These are phyloP conservation scores for Roridomyces roridus DNA, from an alignment of 768 basidiomycete genomes.

Conservation along the genomic window DNA sequence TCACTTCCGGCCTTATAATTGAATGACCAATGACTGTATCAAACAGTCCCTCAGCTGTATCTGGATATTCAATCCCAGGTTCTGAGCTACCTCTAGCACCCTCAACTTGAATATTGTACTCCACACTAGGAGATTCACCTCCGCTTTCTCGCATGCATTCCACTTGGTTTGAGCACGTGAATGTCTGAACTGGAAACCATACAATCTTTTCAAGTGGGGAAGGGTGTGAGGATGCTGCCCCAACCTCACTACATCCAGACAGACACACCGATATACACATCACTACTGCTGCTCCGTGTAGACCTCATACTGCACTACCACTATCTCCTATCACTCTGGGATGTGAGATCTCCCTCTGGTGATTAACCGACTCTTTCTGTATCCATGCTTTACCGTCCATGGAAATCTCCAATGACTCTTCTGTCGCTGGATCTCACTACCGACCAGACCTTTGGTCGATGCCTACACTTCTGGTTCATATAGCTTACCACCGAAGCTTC, in stretches of 20 bases:
- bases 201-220: neutral
- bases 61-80: too few relatives aligned
- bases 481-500: constrained; percentile 8
- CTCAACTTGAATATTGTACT: too few relatives aligned
- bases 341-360: constrained; percentile 7
- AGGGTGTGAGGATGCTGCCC: neutral
- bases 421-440: neutral
- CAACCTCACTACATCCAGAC: neutral
- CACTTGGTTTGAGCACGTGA: neutral
- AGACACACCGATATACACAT: constrained; percentile 7
- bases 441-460: neutral
- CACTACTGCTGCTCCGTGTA: constrained; percentile 1
- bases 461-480: constrained; percentile 2
- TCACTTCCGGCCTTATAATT: too few relatives aligned
- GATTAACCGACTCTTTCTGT: neutral
- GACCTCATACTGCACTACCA: neutral
- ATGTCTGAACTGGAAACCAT: neutral
- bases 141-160: too few relatives aligned
- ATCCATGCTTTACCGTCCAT: neutral
- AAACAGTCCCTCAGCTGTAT: too few relatives aligned
- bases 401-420: neutral
- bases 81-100: too few relatives aligned
- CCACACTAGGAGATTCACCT: too few relatives aligned
- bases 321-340: constrained; percentile 7
- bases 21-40: too few relatives aligned